A percentile compares a stretch with the other conserved stretches of the same genome.
Evolutionary conservation across 1,284 basidiomycete genomes (phyloP).

Genomic region (Heterobasidion occidentale): DNA sequence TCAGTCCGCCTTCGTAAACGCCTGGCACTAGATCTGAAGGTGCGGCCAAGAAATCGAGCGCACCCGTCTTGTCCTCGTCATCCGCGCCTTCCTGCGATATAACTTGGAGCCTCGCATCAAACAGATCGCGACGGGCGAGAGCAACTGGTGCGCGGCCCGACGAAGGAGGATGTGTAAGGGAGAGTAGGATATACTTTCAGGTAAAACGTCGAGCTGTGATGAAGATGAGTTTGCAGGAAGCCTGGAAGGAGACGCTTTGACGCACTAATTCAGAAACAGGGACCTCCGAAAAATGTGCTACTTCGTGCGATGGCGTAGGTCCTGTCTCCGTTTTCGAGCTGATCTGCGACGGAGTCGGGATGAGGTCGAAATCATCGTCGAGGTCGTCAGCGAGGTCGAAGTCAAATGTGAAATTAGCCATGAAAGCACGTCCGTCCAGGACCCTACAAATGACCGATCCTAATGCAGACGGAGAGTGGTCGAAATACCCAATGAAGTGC

Average conservation of each 20-base stretch:
- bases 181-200: slow-evolving; percentile 54
- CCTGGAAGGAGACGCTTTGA: slow-evolving; percentile 3
- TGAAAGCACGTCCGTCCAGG: not conserved
- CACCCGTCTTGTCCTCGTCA: slow-evolving; percentile 9
- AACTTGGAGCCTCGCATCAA: slow-evolving; percentile 91
- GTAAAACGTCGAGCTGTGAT: slow-evolving; percentile 43
- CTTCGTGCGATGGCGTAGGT: not conserved
- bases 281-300: slow-evolving; percentile 22
- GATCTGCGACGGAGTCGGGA: slow-evolving; percentile 2
- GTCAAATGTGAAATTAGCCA: slow-evolving; percentile 13
- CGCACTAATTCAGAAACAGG: slow-evolving; percentile 26
- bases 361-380: slow-evolving; percentile 6
- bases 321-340: not conserved
- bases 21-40: slow-evolving; percentile 90
- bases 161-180: slow-evolving; percentile 36
- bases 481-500: too few species aligned
- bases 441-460: too few species aligned
- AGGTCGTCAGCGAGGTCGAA: slow-evolving; percentile 16
- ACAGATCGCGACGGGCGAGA: slow-evolving; percentile 78
- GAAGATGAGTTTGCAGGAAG: slow-evolving; percentile 3
- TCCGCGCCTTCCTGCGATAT: slow-evolving; percentile 43
- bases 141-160: slow-evolving; percentile 24
- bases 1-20: slow-evolving; percentile 92
- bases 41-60: slow-evolving; percentile 61
- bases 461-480: too few species aligned